Evolutionary conservation across 108 stramenopile species (phyloP), one percentile per base, ranked within the genome.

Genomic region (Skeletonema menzelii): DNA sequence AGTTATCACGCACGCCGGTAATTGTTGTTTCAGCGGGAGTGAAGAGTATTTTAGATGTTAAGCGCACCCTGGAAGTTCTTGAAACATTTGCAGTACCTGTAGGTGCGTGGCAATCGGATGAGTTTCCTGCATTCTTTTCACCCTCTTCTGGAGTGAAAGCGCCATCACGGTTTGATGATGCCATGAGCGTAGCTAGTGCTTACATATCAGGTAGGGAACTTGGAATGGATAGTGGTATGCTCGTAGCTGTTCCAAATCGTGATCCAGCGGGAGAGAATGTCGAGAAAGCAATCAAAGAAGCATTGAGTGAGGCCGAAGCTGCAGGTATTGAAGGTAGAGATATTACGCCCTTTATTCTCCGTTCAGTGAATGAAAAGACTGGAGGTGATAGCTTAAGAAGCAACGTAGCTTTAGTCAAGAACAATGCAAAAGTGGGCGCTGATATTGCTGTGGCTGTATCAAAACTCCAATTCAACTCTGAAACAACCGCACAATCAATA

Each of bases 51-150:
- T 75, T 99, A 42, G 99, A 99, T 78, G 93, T 99, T 24, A 71
- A 72, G 7, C 70, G 91, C 8, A 99, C 99, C 1, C 79, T 99
- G 24, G 98, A 99, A 88, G 91, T 92, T n/a, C 77, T 99, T 57
- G 99, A 99, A 81, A 98, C 98, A 8, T 80, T 92, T 59, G 90
- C 94, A 28, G 98, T 99, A 4, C 93, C 97, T 8, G 87, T 94
- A 5, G 80, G 89, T 8, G 80, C 86, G 0, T 96, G 82, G 86
- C 67, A 83, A 70, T 79, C 86, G 2, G 85, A 95, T 65, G 92
- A 95, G 30, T 99, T 99, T 73, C 97, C 99, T 12, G 97, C 97
- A 7, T 99, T 99, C 70, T 98, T 99, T 77, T 97, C 95, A n/a
- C 92, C 92, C 0, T 26, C 67, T 11, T 91, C 89, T 2, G 88